Base-by-base conservation (phyloP, 2,329 filamentous ascomycete species). In the Ophiosphaerella narmari region DNA sequence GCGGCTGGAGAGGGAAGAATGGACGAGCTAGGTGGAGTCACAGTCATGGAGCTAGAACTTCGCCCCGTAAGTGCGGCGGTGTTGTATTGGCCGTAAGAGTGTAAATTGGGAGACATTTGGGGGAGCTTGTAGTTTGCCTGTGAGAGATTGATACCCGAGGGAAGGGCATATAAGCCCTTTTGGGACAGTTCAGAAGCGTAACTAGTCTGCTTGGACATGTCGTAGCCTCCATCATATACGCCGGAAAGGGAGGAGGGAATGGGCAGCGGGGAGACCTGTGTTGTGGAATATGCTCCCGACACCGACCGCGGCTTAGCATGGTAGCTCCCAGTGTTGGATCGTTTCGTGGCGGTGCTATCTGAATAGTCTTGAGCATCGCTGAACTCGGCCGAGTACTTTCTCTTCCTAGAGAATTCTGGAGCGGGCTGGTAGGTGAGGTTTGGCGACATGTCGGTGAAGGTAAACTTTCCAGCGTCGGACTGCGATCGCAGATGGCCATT, bases 391-490 rank as follows among this genome's bases (percentile, higher is more conserved):
- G 66, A 71, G 53, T 63, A 67, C 48, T 70, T 72, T 50, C 70
- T 62, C 53, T 73, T 73, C 43, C 59, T 65, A 5, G 57, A 48
- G 11, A 63, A 56, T 3, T 65, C 65, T 9, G 68, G 60, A 13
- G 67, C 59, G 13, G 68, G 56, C 46, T 70, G 65, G 44, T 67
- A 72, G 7, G 64, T 52, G 6, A 69, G 61, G 26, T 66, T 66
- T 38, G 66, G 56, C 29, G 68, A 70, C 67, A 72, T 67, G 52
- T 83, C 80, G 46, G 81, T 77, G 59, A 86, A 89, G 9, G 80
- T 84, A 65, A 87, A 89, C 12, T 77, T 75, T 42, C 86, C 86
- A 37, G 87, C 80, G 51, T 85, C 78, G 21, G 81, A 71, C 39
- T 80, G 76, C 11, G 75, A 75, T 24, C 80, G 70, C 26, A 76